Evolutionary conservation across 352 stramenopile genomes (phyloP).

Genomic region (Pythium pectinolyticum): DNA sequence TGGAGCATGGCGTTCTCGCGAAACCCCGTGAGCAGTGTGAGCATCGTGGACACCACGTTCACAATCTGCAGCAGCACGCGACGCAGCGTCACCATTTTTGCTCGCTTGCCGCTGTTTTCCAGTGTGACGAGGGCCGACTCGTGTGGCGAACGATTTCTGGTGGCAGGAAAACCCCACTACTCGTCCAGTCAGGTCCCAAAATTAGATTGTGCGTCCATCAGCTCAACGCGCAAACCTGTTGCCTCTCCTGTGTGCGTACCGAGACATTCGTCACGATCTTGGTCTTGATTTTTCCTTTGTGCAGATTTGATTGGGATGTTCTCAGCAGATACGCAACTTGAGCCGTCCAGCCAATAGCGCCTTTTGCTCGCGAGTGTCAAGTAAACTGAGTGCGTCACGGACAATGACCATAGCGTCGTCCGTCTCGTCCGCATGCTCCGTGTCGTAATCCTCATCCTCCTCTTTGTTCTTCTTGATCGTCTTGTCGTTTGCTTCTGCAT

Average conservation of each 20-base stretch:
- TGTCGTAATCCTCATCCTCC: neutral
- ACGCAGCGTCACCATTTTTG: neutral
- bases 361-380: neutral
- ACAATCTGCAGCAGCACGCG: neutral
- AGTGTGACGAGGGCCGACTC: too few relatives aligned
- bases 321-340: neutral
- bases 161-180: too few relatives aligned
- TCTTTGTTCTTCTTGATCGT: neutral
- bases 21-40: conserved; percentile 49
- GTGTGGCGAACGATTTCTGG: too few relatives aligned
- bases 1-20: conserved; percentile 50
- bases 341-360: neutral
- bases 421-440: neutral
- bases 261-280: too few relatives aligned
- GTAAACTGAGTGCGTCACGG: neutral
- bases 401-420: neutral
- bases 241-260: too few relatives aligned
- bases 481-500: neutral
- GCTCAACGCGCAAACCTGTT: too few relatives aligned
- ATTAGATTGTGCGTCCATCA: too few relatives aligned
- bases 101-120: too few relatives aligned
- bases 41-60: conserved; percentile 42
- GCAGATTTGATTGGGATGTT: too few relatives aligned
- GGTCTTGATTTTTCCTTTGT: too few relatives aligned
- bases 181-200: too few relatives aligned